Conservation (phyloP, 768 basidiomycete species). For the Hericium coralloides region DNA sequence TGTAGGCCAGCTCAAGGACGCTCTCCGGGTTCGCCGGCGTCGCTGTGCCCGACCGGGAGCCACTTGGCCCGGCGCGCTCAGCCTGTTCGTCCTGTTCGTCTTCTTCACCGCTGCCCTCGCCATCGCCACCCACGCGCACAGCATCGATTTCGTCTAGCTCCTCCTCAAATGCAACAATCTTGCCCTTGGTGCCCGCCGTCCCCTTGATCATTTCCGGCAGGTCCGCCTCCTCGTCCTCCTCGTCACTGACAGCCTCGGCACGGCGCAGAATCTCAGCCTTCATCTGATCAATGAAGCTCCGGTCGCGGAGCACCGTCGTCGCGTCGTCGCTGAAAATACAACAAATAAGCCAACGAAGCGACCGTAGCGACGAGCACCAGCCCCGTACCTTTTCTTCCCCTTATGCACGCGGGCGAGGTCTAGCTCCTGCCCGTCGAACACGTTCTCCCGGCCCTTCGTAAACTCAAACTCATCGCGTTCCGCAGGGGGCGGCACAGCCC, state of each 20-base stretch:
- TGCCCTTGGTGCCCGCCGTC: constrained; percentile 14
- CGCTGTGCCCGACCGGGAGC: not conserved
- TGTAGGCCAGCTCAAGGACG: constrained; percentile 68
- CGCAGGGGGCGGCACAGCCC: not conserved
- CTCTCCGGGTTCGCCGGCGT: constrained; percentile 37
- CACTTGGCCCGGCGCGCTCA: constrained; percentile 9
- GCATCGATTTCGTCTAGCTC: constrained; percentile 38
- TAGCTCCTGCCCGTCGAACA: constrained; percentile 67
- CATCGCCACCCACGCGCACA: constrained; percentile 51
- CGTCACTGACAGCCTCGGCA: constrained; percentile 52
- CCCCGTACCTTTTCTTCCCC: constrained; percentile 55
- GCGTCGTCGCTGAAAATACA: constrained; percentile 34
- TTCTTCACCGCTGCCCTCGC: constrained; percentile 38
- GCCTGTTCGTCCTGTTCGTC: constrained; percentile 28
- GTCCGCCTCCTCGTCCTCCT: constrained; percentile 45
- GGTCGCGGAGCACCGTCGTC: constrained; percentile 42
- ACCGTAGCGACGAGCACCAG: not conserved
- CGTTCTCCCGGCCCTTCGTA: constrained; percentile 50
- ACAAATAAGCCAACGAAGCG: constrained; percentile 5
- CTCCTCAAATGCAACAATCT: constrained; percentile 40
- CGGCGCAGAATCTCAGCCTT: constrained; percentile 77
- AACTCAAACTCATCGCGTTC: constrained; percentile 16
- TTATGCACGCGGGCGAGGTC: constrained; percentile 50
- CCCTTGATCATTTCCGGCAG: constrained; percentile 20
- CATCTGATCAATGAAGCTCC: constrained; percentile 57